Evolutionary conservation across 2,329 filamentous ascomycete genomes (phyloP).

Genomic region (Aaosphaeria arxii): DNA sequence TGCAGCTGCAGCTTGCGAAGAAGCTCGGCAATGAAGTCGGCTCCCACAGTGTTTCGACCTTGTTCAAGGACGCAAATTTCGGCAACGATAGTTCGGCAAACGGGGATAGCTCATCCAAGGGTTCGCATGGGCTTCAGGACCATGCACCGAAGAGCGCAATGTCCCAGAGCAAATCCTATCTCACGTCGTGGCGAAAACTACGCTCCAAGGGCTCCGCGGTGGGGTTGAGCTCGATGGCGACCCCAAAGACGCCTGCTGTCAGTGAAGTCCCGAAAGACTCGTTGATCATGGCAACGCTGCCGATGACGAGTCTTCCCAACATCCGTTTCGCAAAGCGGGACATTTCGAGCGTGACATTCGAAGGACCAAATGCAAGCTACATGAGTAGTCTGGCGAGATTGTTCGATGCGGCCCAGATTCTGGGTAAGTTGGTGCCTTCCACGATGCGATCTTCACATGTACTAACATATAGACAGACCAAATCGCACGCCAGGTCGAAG

Average conservation of each 20-base stretch:
- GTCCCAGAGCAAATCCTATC: slow-evolving; percentile 62
- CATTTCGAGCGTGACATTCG: slow-evolving; percentile 65
- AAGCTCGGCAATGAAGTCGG: slow-evolving; percentile 94
- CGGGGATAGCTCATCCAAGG: slow-evolving; percentile 21
- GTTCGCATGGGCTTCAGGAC: slow-evolving; percentile 27
- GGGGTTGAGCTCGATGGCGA: slow-evolving; percentile 49
- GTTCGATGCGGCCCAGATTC: slow-evolving; percentile 87
- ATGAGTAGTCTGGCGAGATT: slow-evolving; percentile 86
- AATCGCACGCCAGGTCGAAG: slow-evolving; percentile 93
- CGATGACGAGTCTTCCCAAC: slow-evolving; percentile 72
- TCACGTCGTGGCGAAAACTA: slow-evolving; percentile 86
- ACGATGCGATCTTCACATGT: not conserved
- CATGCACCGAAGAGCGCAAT: slow-evolving; percentile 32
- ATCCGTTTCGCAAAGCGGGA: slow-evolving; percentile 71
- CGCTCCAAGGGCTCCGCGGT: slow-evolving; percentile 79
- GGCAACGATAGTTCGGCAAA: slow-evolving; percentile 27
- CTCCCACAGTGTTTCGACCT: slow-evolving; percentile 65
- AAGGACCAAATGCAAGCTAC: slow-evolving; percentile 83
- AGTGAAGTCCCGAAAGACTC: slow-evolving; percentile 53
- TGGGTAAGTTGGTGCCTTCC: slow-evolving; percentile 62
- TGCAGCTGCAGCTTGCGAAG: slow-evolving; percentile 71
- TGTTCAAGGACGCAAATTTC: slow-evolving; percentile 69
- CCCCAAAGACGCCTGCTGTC: slow-evolving; percentile 34
- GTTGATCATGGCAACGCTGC: slow-evolving; percentile 51
- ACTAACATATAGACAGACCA: slow-evolving; percentile 60